Conservation (phyloP, 2,329 filamentous ascomycete species). For the Xylariomycetidae sp. region DNA sequence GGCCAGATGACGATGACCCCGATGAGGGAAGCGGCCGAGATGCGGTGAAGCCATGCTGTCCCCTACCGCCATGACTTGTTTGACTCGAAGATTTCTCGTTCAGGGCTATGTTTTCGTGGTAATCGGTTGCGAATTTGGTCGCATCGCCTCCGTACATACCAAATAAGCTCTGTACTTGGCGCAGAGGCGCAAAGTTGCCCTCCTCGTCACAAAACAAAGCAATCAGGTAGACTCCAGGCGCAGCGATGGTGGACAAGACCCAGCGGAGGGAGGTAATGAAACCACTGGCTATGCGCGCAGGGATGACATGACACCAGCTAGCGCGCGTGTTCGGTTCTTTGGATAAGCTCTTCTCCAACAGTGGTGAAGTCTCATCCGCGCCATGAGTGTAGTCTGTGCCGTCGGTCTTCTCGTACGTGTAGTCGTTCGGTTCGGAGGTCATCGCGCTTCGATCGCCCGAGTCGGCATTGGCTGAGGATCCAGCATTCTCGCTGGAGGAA, state of each 20-base stretch:
- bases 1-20: constrained; percentile 54
- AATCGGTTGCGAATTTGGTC: constrained; percentile 44
- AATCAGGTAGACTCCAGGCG: constrained; percentile 76
- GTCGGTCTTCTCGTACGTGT: constrained; percentile 27
- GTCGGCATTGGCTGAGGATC: constrained; percentile 27
- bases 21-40: constrained; percentile 31
- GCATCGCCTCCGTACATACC: constrained; percentile 35
- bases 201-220: constrained; percentile 77
- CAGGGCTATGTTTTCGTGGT: constrained; percentile 24
- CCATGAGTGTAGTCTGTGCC: constrained; percentile 24
- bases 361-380: constrained; percentile 61
- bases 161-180: constrained; percentile 63
- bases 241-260: constrained; percentile 70
- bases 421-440: constrained; percentile 30
- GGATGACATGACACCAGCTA: constrained; percentile 50
- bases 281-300: constrained; percentile 63
- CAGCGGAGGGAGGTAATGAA: constrained; percentile 72
- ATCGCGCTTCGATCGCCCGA: constrained; percentile 19
- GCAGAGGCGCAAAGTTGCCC: constrained; percentile 71
- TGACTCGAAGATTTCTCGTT: constrained; percentile 24
- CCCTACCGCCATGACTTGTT: constrained; percentile 20
- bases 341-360: constrained; percentile 41
- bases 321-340: constrained; percentile 31
- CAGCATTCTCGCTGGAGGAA: constrained; percentile 30
- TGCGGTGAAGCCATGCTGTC: constrained; percentile 17